These are phyloP conservation scores for Ceratocystis destructans DNA, from an alignment of 2,329 filamentous ascomycete genomes.

Conservation along the genomic window DNA sequence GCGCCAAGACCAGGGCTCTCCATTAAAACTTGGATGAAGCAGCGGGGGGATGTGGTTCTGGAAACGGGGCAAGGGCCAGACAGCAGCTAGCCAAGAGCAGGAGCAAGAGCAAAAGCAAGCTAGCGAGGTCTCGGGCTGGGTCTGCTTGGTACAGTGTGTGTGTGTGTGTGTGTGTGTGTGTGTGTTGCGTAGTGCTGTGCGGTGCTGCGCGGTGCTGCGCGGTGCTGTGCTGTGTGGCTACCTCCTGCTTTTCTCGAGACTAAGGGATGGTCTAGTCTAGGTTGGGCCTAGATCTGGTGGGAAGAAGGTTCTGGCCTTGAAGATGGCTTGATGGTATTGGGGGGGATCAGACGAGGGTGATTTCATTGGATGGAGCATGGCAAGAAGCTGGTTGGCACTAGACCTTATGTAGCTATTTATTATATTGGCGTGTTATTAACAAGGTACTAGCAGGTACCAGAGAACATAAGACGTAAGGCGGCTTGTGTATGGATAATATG, in stretches of 20 bases:
- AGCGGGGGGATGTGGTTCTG: background rate
- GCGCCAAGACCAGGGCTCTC: background rate
- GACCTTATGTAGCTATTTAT: background rate
- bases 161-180: too few relatives aligned
- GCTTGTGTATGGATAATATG: background rate
- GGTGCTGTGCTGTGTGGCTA: too few relatives aligned
- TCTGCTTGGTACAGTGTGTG: too few relatives aligned
- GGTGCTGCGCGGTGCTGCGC: too few relatives aligned
- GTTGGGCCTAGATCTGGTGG: background rate
- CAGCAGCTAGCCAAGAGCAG: background rate
- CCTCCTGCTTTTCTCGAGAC: too few relatives aligned
- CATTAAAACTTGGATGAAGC: background rate
- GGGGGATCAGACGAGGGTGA: background rate
- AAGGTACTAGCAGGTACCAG: background rate
- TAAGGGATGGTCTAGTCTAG: background rate
- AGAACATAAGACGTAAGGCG: too few relatives aligned
- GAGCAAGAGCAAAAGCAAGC: background rate
- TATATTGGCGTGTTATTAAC: background rate
- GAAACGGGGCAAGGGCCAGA: background rate
- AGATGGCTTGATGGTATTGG: background rate
- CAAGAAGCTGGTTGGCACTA: background rate
- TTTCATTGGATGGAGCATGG: slow-evolving; percentile 1
- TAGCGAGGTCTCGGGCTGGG: too few relatives aligned
- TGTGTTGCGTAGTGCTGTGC: background rate
- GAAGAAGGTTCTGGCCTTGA: slow-evolving; percentile 1